phyloP scores from a whole-genome alignment of 164 flowering plant genomes.

The grape (Vitis vinifera) region DNA sequence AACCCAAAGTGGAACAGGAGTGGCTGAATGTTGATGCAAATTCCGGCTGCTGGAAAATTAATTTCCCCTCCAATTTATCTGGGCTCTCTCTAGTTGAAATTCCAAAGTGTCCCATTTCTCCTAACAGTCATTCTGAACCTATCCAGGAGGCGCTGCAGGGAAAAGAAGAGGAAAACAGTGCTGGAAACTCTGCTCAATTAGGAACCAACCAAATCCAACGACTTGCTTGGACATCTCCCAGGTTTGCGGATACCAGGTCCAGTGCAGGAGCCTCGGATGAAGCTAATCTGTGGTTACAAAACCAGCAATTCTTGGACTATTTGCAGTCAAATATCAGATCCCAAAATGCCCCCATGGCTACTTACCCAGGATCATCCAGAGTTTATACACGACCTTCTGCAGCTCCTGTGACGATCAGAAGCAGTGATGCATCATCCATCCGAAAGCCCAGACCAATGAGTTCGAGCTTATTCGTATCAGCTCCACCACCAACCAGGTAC shows the following conservation, averaged over 20 bases:
- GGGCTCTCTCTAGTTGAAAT: slow-evolving; percentile 5
- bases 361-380: too few relatives aligned
- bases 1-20: slow-evolving; percentile 35
- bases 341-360: neutral
- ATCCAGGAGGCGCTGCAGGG: slow-evolving; percentile 6
- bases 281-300: slow-evolving; percentile 3
- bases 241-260: neutral
- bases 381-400: neutral
- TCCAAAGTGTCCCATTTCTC: neutral
- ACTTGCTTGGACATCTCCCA: neutral
- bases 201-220: neutral
- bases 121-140: neutral
- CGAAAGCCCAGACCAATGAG: neutral
- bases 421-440: neutral
- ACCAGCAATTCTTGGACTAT: slow-evolving; percentile 1
- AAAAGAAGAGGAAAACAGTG: neutral
- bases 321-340: slow-evolving; percentile 4
- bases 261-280: neutral
- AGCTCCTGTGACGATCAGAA: slow-evolving; percentile 4
- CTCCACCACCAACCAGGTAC: neutral
- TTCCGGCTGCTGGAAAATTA: slow-evolving; percentile 1
- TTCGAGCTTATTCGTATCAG: neutral
- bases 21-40: slow-evolving; percentile 35
- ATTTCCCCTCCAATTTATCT: neutral
- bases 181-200: slow-evolving; percentile 1